Evolutionary conservation across 1,139 yeast genomes (phyloP).

Genomic region (Hanseniaspora gamundiae): DNA sequence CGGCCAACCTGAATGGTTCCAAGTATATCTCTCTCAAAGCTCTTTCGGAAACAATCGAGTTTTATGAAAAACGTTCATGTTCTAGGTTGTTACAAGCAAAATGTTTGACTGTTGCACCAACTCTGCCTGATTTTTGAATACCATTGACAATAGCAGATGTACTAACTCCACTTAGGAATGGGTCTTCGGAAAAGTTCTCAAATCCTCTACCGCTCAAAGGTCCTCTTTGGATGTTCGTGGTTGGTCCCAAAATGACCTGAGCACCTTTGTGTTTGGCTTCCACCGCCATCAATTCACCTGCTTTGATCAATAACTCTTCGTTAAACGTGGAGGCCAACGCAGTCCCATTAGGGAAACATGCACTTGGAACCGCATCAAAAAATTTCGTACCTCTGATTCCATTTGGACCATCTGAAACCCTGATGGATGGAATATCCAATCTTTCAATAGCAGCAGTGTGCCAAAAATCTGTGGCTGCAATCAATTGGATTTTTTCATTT

Average conservation of each 20-base stretch:
- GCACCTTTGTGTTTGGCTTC: conserved; percentile 45
- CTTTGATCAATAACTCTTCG: conserved; percentile 29
- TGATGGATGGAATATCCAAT: conserved; percentile 30
- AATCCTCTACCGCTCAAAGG: conserved; percentile 58
- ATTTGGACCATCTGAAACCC: conserved; percentile 41
- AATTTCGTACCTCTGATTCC: conserved; percentile 42
- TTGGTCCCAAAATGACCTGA: conserved; percentile 51
- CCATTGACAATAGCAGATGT: conserved; percentile 42
- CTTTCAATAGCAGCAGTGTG: conserved; percentile 40
- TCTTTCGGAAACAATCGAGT: conserved; percentile 39
- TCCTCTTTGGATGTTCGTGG: conserved; percentile 39
- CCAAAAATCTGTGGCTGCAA: conserved; percentile 45
- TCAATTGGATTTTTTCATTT: conserved; percentile 36
- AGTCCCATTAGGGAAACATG: conserved; percentile 42
- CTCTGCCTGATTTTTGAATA: conserved; percentile 35
- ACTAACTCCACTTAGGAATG: conserved; percentile 40
- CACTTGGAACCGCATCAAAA: conserved; percentile 36
- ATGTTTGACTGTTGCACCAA: conserved; percentile 49
- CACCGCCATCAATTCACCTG: conserved; percentile 36
- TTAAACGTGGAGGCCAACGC: conserved; percentile 34
- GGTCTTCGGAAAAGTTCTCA: conserved; percentile 54
- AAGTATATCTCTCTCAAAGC: conserved; percentile 51
- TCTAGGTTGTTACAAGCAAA: conserved; percentile 52
- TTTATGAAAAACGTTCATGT: conserved; percentile 38
- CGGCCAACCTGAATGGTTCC: conserved; percentile 49